Percentiles rank a stretch among this genome's conserved stretches.
These are phyloP conservation scores for Thelephora aurantiotincta DNA, from an alignment of 768 basidiomycete genomes.

Conservation along the genomic window DNA sequence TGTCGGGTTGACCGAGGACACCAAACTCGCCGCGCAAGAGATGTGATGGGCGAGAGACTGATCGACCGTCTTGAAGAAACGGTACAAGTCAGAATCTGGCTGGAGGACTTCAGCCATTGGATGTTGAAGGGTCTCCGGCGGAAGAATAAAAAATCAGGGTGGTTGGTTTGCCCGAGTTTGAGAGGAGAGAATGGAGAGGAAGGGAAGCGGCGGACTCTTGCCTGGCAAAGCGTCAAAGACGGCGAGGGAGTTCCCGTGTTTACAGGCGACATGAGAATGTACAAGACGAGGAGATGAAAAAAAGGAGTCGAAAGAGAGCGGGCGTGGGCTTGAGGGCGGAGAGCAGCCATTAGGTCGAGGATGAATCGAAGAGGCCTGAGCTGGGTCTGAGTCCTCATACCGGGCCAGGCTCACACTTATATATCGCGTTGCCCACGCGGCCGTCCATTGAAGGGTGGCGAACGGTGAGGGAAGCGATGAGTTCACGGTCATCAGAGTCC, in stretches of 20 bases:
- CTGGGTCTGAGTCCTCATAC: too few relatives aligned
- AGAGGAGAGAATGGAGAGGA: too few relatives aligned
- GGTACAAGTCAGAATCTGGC: conserved; percentile 58
- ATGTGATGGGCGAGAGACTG: too few relatives aligned
- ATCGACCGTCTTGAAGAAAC: too few relatives aligned
- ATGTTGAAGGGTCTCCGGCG: conserved; percentile 8
- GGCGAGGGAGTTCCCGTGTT: conserved; percentile 85
- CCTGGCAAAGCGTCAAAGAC: conserved; percentile 84
- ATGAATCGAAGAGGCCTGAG: too few relatives aligned
- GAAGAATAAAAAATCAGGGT: conserved; percentile 75
- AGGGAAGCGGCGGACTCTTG: conserved; percentile 43
- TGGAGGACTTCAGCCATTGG: conserved; percentile 42
- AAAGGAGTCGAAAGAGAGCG: conserved; percentile 57
- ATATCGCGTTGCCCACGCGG: too few relatives aligned
- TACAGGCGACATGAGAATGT: conserved; percentile 82
- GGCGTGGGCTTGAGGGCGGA: conserved; percentile 31
- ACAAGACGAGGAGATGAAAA: conserved; percentile 75
- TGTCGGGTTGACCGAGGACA: conserved; percentile 28
- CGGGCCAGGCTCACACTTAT: too few relatives aligned
- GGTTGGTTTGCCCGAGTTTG: conserved; percentile 1
- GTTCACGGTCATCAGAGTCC: too few relatives aligned
- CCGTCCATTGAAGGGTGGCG: too few relatives aligned
- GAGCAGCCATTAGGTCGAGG: too few relatives aligned
- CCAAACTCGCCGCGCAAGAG: conserved; percentile 50
- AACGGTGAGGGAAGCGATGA: too few relatives aligned